Evolutionary conservation across 371 early-diverging fungal species (phyloP), one percentile per base, ranked within the genome.

Genomic region (Syncephalastrum sp.): DNA sequence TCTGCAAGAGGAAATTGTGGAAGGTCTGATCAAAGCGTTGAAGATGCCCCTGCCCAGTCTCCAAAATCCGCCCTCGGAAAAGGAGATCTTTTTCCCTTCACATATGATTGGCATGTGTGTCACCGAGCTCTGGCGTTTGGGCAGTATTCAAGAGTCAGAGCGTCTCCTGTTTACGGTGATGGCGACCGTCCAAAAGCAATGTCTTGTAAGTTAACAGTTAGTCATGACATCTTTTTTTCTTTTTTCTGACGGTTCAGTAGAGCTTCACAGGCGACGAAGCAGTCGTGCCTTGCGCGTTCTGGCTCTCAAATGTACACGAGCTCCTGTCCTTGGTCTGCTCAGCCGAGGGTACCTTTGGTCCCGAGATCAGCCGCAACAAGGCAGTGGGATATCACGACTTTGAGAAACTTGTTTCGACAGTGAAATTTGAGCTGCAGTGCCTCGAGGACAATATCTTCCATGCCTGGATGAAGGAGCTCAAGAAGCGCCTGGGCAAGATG

Each of bases 281-380:
- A 29, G 72, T 84, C 42, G 63, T 83, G 61, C 81, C 90, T 33
- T 80, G 84, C 46, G 75, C 83, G 49, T 94, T 93, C 75, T 98
- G 98, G 98, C 78, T 97, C 24, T 88, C 93, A 45, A 98, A 98
- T 68, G 89, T 92, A 45, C 94, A 90, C 56, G 97, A 97, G 72
- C 79, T 98, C 21, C 70, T 95, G 56, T 90, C 90, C 1, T 58
- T 83, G 51, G 64, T 76, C 24, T 71, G 70, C 16, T 54, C 57
- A 12, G 62, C 82, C 2, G 82, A 79, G 46, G 62, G 62, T 4
- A 51, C 59, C 15, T 57, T 75, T 29, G 65, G 74, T 19, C 67
- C 51, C 16, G 77, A 75, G 43, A 64, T 77, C 54, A 55, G 58
- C 42, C 56, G 69, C 17, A 61, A 63, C 0, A 63, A 64, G 24